phyloP scores from a whole-genome alignment of 2,329 filamentous ascomycete species.

The Penicillium sclerotigenum region DNA sequence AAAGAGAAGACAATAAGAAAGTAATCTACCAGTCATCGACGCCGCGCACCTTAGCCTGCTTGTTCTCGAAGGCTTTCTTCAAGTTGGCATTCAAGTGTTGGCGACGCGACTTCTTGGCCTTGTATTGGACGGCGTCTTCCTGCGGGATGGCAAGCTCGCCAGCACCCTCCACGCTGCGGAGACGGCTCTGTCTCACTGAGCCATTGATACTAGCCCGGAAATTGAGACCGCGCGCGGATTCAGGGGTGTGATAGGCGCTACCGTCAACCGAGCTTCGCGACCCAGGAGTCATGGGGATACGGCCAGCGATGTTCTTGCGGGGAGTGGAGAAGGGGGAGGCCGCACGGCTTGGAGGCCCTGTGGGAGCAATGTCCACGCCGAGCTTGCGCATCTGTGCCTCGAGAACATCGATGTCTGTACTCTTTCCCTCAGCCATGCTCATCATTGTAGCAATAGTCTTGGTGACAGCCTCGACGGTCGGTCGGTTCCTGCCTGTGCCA shows the following conservation, averaged over 20 bases:
- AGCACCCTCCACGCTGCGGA: constrained; percentile 31
- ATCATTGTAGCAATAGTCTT: constrained; percentile 93
- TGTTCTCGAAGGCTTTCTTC: constrained; percentile 36
- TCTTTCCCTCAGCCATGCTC: constrained; percentile 83
- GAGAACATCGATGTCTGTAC: constrained; percentile 83
- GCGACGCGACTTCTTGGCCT: constrained; percentile 36
- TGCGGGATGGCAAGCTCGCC: constrained; percentile 24
- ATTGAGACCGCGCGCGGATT: constrained; percentile 34
- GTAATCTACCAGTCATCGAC: constrained; percentile 32
- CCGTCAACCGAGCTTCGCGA: constrained; percentile 37
- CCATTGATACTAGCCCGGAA: constrained; percentile 38
- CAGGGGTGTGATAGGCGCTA: constrained; percentile 42
- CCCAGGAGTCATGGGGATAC: constrained; percentile 38
- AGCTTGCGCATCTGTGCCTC: constrained; percentile 81
- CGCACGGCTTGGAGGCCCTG: constrained; percentile 31
- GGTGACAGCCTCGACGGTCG: constrained; percentile 87
- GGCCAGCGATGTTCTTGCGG: constrained; percentile 29
- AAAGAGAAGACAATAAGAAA: background rate
- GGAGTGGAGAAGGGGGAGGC: constrained; percentile 40
- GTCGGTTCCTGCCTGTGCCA: constrained; percentile 53
- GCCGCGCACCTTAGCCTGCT: constrained; percentile 34
- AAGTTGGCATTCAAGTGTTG: constrained; percentile 36
- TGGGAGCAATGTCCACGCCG: constrained; percentile 44
- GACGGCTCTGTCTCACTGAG: constrained; percentile 32
- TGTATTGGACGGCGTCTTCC: constrained; percentile 36